Base-by-base conservation (phyloP, 768 basidiomycete genomes). In the Trametes cubensis region DNA sequence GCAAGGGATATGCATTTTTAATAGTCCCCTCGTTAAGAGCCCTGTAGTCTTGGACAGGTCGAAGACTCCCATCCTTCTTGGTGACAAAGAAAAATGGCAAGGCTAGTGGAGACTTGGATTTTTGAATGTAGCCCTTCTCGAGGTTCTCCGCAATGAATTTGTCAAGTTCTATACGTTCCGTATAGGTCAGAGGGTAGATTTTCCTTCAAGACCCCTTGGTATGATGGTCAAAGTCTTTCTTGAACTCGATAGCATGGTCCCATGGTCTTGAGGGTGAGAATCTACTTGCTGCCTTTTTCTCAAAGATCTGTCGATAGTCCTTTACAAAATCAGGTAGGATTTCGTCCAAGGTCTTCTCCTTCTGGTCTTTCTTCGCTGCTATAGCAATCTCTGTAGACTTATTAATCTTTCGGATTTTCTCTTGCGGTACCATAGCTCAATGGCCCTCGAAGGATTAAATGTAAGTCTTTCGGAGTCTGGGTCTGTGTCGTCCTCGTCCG, bases 1-100 rank as follows among this genome's bases (percentile, higher is more conserved):
- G 77, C 8, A 79, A 63, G 47, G 58, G 76, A 55, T 62, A 78
- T 20, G 45, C 60, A 62, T 72, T 72, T 66, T 67, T 78, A 11
- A 71, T 67, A 0, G 73, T 75, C 15, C 74, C 71, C 0, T 54
- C 26, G 54, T 80, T 79, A 67, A 71, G 63, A 20, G 53, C n/a
- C 5, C 69, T 42, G 47, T 75, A 75, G 50, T 76, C 71, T 21
- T 66, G 53, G 18, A 34, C 38, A 8, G 57, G 65, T n/a, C 66
- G 55, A 11, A 69, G 70, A 0, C 52, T 51, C 14, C 72, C 71
- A 55, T 69, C 66, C 59, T 72, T 73, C 59, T 72, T 73, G 14
- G 42, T 59, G 42, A 73, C 63, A 53, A 76, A 75, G 61, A 74
- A 68, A 41, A 74, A 58, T 0, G 73, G 73, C 4, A 66, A 53